A percentile compares a stretch with the other conserved stretches of the same genome.
Evolutionary conservation across 2,329 filamentous ascomycete species (phyloP).

Genomic region (Colletotrichum spaethianum): DNA sequence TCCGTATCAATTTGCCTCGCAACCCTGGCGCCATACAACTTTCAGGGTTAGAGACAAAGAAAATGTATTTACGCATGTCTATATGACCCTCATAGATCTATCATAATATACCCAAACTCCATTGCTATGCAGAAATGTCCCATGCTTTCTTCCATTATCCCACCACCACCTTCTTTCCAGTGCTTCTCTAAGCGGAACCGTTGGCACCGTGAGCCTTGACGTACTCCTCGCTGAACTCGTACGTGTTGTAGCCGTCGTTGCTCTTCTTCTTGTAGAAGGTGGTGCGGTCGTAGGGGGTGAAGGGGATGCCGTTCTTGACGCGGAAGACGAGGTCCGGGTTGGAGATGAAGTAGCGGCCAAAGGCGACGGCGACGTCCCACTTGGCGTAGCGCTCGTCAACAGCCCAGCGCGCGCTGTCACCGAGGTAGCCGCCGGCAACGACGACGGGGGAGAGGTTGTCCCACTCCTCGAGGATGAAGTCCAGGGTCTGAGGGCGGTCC

Average conservation of each 20-base stretch:
- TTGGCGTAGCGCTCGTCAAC: slow-evolving; percentile 48
- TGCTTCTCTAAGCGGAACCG: slow-evolving; percentile 16
- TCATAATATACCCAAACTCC: slow-evolving; percentile 29
- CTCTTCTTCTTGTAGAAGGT: slow-evolving; percentile 55
- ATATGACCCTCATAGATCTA: not conserved
- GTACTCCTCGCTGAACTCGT: slow-evolving; percentile 46
- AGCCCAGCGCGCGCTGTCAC: slow-evolving; percentile 44
- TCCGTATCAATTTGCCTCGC: no score
- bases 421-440: slow-evolving; percentile 48
- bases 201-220: slow-evolving; percentile 27
- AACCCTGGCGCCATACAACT: no score
- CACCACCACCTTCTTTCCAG: not conserved
- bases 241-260: slow-evolving; percentile 49
- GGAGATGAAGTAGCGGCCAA: slow-evolving; percentile 56
- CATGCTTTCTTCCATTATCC: not conserved
- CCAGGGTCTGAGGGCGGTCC: slow-evolving; percentile 44
- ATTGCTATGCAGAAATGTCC: slow-evolving; percentile 19
- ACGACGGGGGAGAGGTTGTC: slow-evolving; percentile 48
- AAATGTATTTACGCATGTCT: not conserved
- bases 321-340: slow-evolving; percentile 60
- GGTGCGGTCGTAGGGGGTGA: slow-evolving; percentile 55
- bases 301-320: slow-evolving; percentile 53
- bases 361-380: slow-evolving; percentile 48
- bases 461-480: slow-evolving; percentile 50
- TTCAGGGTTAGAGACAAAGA: no score